Evolutionary conservation across 345 rosid genomes (phyloP).

Genomic region (Fremontodendron californicum): DNA sequence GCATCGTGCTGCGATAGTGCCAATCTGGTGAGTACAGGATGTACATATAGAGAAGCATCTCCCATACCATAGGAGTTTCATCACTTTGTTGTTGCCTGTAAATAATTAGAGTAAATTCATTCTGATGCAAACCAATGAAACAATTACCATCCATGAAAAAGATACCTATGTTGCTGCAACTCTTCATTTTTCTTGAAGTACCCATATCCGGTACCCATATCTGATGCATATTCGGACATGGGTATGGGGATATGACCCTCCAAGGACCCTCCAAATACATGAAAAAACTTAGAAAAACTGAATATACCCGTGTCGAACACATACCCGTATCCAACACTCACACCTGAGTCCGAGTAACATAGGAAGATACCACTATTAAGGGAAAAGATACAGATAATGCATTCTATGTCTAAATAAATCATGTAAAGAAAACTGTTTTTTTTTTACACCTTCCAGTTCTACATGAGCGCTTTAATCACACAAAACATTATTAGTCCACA

Average conservation of each 20-base stretch:
- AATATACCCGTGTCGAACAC: too few species aligned
- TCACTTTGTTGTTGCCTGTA: slow-evolving; percentile 94
- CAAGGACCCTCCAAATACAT: too few species aligned
- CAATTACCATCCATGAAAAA: not conserved
- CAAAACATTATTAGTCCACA: not conserved
- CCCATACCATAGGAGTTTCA: slow-evolving; percentile 99
- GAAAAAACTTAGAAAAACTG: too few species aligned
- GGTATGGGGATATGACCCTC: too few species aligned
- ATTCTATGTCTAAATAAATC: not conserved
- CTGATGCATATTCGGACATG: too few species aligned
- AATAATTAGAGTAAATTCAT: not conserved
- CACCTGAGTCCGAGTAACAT: too few species aligned
- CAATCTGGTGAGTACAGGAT: slow-evolving; percentile 97
- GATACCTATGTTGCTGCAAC: too few species aligned
- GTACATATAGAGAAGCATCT: slow-evolving; percentile 86
- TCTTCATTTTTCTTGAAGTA: too few species aligned
- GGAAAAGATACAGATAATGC: not conserved
- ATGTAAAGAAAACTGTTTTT: not conserved
- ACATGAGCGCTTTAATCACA: not conserved
- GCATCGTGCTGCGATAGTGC: slow-evolving; percentile 97
- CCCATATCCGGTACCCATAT: too few species aligned
- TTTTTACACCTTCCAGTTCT: not conserved
- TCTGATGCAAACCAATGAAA: not conserved
- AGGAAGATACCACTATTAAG: too few species aligned
- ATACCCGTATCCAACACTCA: too few species aligned